Base-by-base conservation (phyloP, 1,284 basidiomycete genomes). In the Sporisorium iseilematis-ciliati region DNA sequence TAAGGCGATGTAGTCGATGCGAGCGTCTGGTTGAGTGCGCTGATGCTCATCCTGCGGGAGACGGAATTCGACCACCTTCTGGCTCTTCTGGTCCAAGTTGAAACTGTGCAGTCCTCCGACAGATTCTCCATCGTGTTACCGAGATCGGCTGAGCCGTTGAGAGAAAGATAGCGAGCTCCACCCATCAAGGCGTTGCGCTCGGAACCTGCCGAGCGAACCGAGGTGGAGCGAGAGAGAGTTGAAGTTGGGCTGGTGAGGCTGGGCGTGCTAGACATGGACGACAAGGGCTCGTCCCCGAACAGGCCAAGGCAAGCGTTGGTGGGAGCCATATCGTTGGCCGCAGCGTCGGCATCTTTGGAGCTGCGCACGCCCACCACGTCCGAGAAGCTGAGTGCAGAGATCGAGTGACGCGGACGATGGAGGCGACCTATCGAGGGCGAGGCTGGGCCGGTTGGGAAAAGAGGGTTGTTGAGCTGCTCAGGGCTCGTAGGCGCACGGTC, bases 1-100 rank as follows among this genome's bases (percentile, higher is more conserved):
- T 72, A 78, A 7, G 78, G 78, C 29, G 76, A 64, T 3, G 78
- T 67, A 2, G 73, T 70, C 38, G 73, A 75, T 7, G 71, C 71
- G 5, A 75, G 38, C 29, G 72, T 70, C 11, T 70, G 60, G 33
- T 71, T 71, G 26, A 70, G 40, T 5, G 73, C 66, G 21, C 50
- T 58, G 51, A 75, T 64, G 60, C 63, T 71, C 65, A 75, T 65
- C 31, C 59, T 66, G 26, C 67, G 59, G 10, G 73, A 75, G 41
- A 75, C 48, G 5, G 73, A 56, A 45, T 66, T 70, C 21, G 73
- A 71, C 73, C 67, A 75, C 18, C 67, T 54, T 35, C 67, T 57
- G 6, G 73, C 73, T 16, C 56, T 60, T 23, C 57, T 41, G 7
- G 66, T 53, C 73, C 73, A 67, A 20, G 57, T 57, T 23, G 57